Base-by-base conservation (phyloP, 2,329 filamentous ascomycete genomes). In the Daldinia eschscholtzii region DNA sequence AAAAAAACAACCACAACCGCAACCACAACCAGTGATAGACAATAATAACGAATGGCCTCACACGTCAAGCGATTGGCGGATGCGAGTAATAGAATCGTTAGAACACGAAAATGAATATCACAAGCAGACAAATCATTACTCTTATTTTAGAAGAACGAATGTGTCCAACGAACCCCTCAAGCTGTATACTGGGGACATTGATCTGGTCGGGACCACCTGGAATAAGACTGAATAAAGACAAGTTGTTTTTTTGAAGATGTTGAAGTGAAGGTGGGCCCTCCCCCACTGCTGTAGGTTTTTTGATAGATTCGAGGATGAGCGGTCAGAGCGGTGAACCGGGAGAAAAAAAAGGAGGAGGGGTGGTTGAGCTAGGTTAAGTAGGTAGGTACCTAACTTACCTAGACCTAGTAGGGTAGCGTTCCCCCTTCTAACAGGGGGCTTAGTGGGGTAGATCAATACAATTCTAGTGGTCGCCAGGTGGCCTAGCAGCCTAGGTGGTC, bases 161-260 rank as follows among this genome's bases (percentile, higher is more conserved):
- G 69, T 68, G 64, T 71, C 59, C 48, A 72, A 64, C 44, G 62
- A 65, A 30, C 61, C 63, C 64, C 67, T 65, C 61, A 18, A 58
- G 46, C n/a, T 56, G 55, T 57, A 57, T 64, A 68, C 58, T 55
- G 61, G 61, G 67, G 61, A 67, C 67, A 70, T 67, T 66, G 68
- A 65, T 30, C 50, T 68, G 30, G 60, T 64, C 59, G 42, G 60
- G 50, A 63, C 30, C 69, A 65, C 66, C 39, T 26, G 41, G 57
- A 64, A 64, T 50, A 46, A 23, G 46, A 41, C 28, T 61, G 53
- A 53, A 23, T 23, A 23, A 23, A 52, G 56, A 35, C 28, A 64
- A 68, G 57, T 63, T 57, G 37, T 57, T 71, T 71, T 71, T 71
- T 72, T 68, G 67, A 72, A 70, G 67, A 62, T 64, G 71, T 71